These are phyloP conservation scores for Tolypocladium tropicale DNA, from an alignment of 2,329 filamentous ascomycete genomes.

Conservation along the genomic window DNA sequence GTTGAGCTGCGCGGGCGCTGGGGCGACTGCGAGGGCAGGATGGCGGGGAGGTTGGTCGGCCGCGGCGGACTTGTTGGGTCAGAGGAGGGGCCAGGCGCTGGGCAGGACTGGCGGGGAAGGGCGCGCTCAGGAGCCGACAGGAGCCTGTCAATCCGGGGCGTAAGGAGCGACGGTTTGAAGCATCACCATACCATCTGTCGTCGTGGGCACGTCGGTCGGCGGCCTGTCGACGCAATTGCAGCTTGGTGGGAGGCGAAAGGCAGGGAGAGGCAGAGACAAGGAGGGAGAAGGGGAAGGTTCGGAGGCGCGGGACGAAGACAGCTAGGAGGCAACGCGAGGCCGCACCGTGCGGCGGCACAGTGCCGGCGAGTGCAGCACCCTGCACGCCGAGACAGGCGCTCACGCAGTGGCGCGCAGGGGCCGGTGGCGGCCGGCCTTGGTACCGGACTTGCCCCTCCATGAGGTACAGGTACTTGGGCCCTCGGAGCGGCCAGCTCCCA, in stretches of 20 bases:
- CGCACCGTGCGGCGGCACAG: conserved; percentile 6
- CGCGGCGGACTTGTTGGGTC: conserved; percentile 3
- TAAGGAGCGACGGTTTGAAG: conserved; percentile 9
- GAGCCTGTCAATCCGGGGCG: conserved; percentile 16
- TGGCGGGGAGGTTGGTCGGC: neutral
- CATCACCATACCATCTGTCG: conserved; percentile 19
- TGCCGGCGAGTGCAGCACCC: neutral
- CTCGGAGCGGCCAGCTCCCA: neutral
- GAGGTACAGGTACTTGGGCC: neutral
- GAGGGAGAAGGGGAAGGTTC: conserved; percentile 11
- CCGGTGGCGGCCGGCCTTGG: neutral
- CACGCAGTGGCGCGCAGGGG: conserved; percentile 1
- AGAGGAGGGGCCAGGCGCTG: conserved; percentile 10
- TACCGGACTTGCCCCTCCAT: neutral
- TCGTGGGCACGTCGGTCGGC: conserved; percentile 10
- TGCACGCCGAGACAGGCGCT: conserved; percentile 3
- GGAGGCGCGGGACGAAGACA: conserved; percentile 5
- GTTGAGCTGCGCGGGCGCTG: neutral
- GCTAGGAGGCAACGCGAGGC: conserved; percentile 2
- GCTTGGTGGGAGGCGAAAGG: conserved; percentile 7
- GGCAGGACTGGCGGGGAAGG: conserved; percentile 8
- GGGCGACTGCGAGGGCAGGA: conserved; percentile 1
- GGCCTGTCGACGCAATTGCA: conserved; percentile 14
- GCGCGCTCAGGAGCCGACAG: conserved; percentile 15
- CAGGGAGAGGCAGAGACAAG: conserved; percentile 7